These are phyloP conservation scores for Tuber indicum DNA, from an alignment of 495 filamentous ascomycete species.

Conservation along the genomic window DNA sequence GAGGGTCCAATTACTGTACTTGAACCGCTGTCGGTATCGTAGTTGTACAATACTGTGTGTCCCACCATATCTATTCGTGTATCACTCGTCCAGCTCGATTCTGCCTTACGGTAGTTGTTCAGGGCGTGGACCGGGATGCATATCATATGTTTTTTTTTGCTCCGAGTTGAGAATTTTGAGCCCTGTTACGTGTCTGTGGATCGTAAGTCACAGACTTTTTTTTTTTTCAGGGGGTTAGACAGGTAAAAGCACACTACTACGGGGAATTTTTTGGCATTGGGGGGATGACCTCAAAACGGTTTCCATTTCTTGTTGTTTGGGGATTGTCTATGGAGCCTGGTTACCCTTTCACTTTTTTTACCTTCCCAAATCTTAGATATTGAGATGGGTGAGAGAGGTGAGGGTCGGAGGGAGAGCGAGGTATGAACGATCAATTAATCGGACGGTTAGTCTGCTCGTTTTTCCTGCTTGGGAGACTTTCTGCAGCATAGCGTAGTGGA, in stretches of 20 bases:
- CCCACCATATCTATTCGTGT: background rate
- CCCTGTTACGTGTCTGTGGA: background rate
- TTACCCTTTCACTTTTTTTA: slow-evolving; percentile 12
- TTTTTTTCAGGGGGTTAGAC: background rate
- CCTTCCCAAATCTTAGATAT: too few relatives aligned
- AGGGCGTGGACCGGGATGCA: background rate
- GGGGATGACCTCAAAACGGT: background rate
- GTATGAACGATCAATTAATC: background rate
- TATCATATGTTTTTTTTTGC: background rate
- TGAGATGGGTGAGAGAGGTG: slow-evolving; percentile 15
- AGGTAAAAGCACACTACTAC: background rate
- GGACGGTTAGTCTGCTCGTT: background rate
- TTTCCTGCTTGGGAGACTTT: slow-evolving; percentile 1
- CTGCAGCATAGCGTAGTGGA: background rate
- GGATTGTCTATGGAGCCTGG: background rate
- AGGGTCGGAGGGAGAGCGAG: too few relatives aligned
- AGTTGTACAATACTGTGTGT: background rate
- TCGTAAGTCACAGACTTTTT: background rate
- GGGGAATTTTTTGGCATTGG: too few relatives aligned
- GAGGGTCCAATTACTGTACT: slow-evolving; percentile 27
- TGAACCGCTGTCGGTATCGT: background rate
- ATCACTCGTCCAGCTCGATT: background rate
- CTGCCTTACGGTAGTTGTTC: background rate
- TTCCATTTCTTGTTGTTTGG: background rate
- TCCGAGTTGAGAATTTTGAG: background rate